Evolutionary conservation across 768 basidiomycete genomes (phyloP), one percentile per base, ranked within the genome.

Genomic region (Termitomyces sp.): DNA sequence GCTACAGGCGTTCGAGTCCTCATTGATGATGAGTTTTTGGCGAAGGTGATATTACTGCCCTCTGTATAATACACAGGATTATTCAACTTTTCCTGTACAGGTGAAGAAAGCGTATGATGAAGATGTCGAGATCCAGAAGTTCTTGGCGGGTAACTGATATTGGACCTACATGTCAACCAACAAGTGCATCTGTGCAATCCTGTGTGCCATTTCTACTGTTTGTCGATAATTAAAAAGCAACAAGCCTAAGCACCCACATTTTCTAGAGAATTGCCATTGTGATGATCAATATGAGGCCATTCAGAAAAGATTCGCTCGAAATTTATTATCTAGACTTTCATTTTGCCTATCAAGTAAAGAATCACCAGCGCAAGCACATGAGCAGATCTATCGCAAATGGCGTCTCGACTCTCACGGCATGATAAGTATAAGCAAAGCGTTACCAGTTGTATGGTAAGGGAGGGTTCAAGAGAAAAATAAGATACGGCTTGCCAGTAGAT

Each of bases 1-100:
- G 81, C 83, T 15, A 83, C 84, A 1, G 92, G 89, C 1, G 75
- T 91, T 32, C 80, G 89, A 6, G 85, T 87, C 16, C 71, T 94
- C 11, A 81, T 80, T n/a, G 92, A 94, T 61, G 85, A 84, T 49
- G 69, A 65, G 2, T 93, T 90, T 74, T 82, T 83, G 62, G 71
- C 71, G 3, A 68, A 63, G 61, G 63, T 62, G 28, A 33, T 54
- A n/a, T 18, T 13, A 20, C 24, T n/a, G 22, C 48, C 33, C 65
- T 6, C n/a, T 12, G 11, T 32, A 13, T 7, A 6, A 42, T 42
- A 28, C 39, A 33, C 18, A 32, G 12, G 12, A 42, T 42, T 13
- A 28, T 5, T 44, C 12, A 42, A 44, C n/a, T 15, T 39, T 33
- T 4, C 0, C n/a, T 55, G 32, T 55, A 28, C 51, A 86, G 84